phyloP scores from a whole-genome alignment of 2,329 filamentous ascomycete species.

The Penicillium paneum region DNA sequence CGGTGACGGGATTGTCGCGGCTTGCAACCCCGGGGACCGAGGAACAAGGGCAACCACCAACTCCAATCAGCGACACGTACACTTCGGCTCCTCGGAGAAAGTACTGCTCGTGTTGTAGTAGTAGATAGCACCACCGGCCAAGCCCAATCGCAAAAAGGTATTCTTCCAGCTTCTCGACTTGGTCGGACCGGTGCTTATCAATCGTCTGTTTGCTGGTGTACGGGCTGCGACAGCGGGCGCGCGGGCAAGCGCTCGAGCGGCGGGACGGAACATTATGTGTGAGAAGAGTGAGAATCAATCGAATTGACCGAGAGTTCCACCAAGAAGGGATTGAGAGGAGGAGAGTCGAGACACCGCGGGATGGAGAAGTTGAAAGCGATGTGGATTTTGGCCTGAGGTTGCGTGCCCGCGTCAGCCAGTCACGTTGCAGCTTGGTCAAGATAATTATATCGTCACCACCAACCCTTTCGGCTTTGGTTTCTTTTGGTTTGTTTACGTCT shows the following conservation, averaged over 20 bases:
- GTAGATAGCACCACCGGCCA: constrained; percentile 76
- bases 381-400: constrained; percentile 27
- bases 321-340: constrained; percentile 10
- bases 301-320: constrained; percentile 15
- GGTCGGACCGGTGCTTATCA: constrained; percentile 56
- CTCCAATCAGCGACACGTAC: constrained; percentile 53
- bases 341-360: constrained; percentile 13
- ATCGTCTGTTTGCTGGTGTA: constrained; percentile 42
- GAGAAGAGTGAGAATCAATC: constrained; percentile 4
- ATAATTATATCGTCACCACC: constrained; percentile 9
- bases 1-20: constrained; percentile 7
- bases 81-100: constrained; percentile 76
- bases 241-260: constrained; percentile 46
- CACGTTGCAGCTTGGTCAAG: constrained; percentile 22
- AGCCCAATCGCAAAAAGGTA: constrained; percentile 66
- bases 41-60: constrained; percentile 11
- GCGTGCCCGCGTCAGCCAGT: constrained; percentile 14
- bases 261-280: constrained; percentile 52
- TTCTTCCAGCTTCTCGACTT: constrained; percentile 81
- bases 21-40: constrained; percentile 5
- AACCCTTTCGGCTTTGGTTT: background rate
- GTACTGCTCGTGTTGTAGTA: constrained; percentile 89
- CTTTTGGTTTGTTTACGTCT: background rate
- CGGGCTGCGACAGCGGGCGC: constrained; percentile 31
- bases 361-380: constrained; percentile 26